These are phyloP conservation scores for Diplodia sapinea DNA, from an alignment of 2,329 filamentous ascomycete genomes.

Conservation along the genomic window DNA sequence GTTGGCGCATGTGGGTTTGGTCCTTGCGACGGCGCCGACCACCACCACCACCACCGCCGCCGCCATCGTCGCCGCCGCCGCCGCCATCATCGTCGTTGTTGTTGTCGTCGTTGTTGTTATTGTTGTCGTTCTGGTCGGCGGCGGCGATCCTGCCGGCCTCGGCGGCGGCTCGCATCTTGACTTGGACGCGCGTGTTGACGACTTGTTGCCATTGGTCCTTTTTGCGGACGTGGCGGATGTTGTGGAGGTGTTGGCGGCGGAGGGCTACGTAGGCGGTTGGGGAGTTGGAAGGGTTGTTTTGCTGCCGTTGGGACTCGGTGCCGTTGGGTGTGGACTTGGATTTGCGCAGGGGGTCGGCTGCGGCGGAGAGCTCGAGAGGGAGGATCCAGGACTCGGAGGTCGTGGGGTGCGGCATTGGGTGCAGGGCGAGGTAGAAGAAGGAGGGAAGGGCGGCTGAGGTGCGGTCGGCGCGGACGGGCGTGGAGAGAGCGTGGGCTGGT, in stretches of 20 bases:
- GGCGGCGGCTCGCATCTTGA: constrained; percentile 36
- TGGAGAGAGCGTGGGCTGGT: constrained; percentile 66
- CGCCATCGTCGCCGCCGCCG: background rate
- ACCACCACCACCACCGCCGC: too few species aligned
- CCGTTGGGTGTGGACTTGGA: background rate
- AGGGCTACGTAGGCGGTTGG: constrained; percentile 6
- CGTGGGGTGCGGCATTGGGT: constrained; percentile 61
- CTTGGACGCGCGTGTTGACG: constrained; percentile 41
- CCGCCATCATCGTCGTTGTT: constrained; percentile 32
- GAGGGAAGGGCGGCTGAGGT: constrained; percentile 58
- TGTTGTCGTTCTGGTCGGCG: constrained; percentile 35
- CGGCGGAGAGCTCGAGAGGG: constrained; percentile 48
- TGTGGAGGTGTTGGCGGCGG: background rate
- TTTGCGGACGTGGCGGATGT: background rate
- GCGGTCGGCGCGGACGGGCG: constrained; percentile 63
- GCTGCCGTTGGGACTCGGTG: background rate
- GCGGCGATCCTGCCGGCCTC: too few species aligned
- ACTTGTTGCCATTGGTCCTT: constrained; percentile 35
- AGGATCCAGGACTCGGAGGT: constrained; percentile 62
- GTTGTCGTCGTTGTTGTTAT: constrained; percentile 38
- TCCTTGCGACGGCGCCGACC: background rate
- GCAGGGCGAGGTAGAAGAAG: constrained; percentile 69
- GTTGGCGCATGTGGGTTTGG: too few species aligned
- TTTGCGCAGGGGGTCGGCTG: background rate
- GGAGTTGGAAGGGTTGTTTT: background rate